Percentiles rank a stretch among this genome's conserved stretches.
Evolutionary conservation across 2,329 filamentous ascomycete species (phyloP).

Genomic region (Neonectria punicea): DNA sequence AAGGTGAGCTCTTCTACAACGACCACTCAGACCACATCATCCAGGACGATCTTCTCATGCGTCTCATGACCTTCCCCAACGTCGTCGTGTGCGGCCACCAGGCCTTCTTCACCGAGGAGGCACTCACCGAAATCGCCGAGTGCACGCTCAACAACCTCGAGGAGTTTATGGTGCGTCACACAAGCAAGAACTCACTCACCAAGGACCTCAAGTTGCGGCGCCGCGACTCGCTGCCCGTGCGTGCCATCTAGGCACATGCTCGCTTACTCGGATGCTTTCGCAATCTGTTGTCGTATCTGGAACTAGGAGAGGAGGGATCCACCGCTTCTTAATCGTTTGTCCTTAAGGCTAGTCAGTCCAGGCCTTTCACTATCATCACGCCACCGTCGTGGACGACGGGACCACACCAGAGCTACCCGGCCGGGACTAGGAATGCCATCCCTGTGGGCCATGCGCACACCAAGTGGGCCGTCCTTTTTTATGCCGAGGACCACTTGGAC

Average conservation of each 20-base stretch:
- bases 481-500: constrained; percentile 26
- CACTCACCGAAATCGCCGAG: constrained; percentile 70
- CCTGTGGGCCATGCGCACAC: constrained; percentile 25
- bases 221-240: constrained; percentile 46
- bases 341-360: background rate
- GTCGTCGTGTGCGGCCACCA: constrained; percentile 75
- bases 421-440: constrained; percentile 22
- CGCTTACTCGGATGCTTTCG: background rate
- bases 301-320: constrained; percentile 7
- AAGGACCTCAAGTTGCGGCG: constrained; percentile 40
- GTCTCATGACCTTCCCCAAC: constrained; percentile 75
- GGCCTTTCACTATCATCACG: constrained; percentile 17
- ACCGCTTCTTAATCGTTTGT: constrained; percentile 9
- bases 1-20: constrained; percentile 71
- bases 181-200: constrained; percentile 49
- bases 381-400: constrained; percentile 7
- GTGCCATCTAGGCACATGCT: constrained; percentile 41
- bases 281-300: constrained; percentile 21
- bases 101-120: constrained; percentile 76
- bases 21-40: constrained; percentile 74
- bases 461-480: constrained; percentile 35
- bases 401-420: constrained; percentile 9
- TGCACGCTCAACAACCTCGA: constrained; percentile 67
- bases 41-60: constrained; percentile 73
- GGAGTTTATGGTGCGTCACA: constrained; percentile 51